Evolutionary conservation across 2,329 filamentous ascomycete species (phyloP).

Genomic region (Didymella arachidicola): DNA sequence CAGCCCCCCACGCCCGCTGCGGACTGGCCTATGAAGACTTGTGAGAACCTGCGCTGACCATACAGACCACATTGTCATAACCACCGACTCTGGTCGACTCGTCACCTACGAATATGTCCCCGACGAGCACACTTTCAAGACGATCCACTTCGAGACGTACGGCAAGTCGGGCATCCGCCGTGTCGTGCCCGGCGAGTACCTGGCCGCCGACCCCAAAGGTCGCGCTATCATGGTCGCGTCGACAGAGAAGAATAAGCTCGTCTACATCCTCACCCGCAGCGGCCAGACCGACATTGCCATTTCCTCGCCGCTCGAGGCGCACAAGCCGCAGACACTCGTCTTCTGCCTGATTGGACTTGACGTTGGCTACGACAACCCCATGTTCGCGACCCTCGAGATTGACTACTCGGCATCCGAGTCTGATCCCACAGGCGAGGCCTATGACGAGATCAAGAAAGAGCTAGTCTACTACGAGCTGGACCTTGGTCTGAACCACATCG

Average conservation of each 20-base stretch:
- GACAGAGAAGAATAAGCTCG: slow-evolving; percentile 98
- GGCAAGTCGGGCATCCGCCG: slow-evolving; percentile 95
- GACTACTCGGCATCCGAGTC: slow-evolving; percentile 93
- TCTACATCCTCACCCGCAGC: slow-evolving; percentile 97
- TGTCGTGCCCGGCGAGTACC: slow-evolving; percentile 93
- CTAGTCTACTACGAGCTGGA: slow-evolving; percentile 98
- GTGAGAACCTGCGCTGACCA: slow-evolving; percentile 43
- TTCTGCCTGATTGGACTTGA: slow-evolving; percentile 88
- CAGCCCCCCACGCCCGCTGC: slow-evolving; percentile 37
- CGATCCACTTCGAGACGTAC: slow-evolving; percentile 95
- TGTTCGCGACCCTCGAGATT: slow-evolving; percentile 93
- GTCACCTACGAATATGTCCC: slow-evolving; percentile 92
- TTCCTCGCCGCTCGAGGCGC: slow-evolving; percentile 94
- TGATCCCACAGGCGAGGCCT: slow-evolving; percentile 84
- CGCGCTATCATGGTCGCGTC: slow-evolving; percentile 93
- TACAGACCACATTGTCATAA: slow-evolving; percentile 92
- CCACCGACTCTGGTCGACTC: slow-evolving; percentile 94
- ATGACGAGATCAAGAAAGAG: slow-evolving; percentile 83
- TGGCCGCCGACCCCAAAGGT: slow-evolving; percentile 94
- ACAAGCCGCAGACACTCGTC: slow-evolving; percentile 90
- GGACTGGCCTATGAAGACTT: slow-evolving; percentile 40
- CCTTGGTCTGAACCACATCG: slow-evolving; percentile 94
- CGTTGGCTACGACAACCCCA: slow-evolving; percentile 95
- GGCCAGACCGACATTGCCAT: slow-evolving; percentile 94
- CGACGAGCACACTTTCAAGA: slow-evolving; percentile 83